Base-by-base conservation (phyloP, 106 monocot genomes). In the Xerophyta viscosa region DNA sequence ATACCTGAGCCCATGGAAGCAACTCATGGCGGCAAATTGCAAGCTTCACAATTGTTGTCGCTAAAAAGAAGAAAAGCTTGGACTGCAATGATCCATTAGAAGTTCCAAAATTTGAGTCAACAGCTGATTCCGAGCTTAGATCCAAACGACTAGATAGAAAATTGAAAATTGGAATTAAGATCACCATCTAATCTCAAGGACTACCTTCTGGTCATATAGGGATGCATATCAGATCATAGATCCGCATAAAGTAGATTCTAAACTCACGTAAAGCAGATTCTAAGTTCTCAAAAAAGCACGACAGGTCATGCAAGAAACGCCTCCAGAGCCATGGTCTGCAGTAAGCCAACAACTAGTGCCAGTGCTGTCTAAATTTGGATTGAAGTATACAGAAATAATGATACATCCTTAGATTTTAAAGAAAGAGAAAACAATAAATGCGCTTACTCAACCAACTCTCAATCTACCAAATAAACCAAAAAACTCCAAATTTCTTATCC, bases 161-260 rank as follows among this genome's bases (percentile, higher is more conserved):
- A 50, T 29, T 27, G n/a, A 48, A 43, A 2, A 28, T 27, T 0
- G 13, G 33, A 17, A 49, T 36, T 39, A 15, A 39, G 39, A 39
- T 39, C 6, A 39, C 39, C 10, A 39, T 1, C 39, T 39, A 39
- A 39, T 39, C 39, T 39, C 39, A 39, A 39, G 5, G 11, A 33
- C n/a, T n/a, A n/a, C n/a, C n/a, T n/a, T n/a, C n/a, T n/a, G n/a
- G n/a, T n/a, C n/a, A n/a, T n/a, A n/a, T n/a, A n/a, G n/a, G n/a
- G n/a, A n/a, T 42, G 66, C 70, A 17, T 51, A 88, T 84, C 88
- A 41, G 88, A 65, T 39, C 77, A 71, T 31, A 96, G 75, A 77
- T 88, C 88, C 28, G 88, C 94, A 65, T 96, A 88, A 4, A 96
- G 25, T 44, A 96, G 84, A 61, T 73, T 88, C 94, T 60, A 88